Percentiles rank a stretch among this genome's conserved stretches.
phyloP scores from a whole-genome alignment of 495 filamentous ascomycete genomes.

The Podospora conica region DNA sequence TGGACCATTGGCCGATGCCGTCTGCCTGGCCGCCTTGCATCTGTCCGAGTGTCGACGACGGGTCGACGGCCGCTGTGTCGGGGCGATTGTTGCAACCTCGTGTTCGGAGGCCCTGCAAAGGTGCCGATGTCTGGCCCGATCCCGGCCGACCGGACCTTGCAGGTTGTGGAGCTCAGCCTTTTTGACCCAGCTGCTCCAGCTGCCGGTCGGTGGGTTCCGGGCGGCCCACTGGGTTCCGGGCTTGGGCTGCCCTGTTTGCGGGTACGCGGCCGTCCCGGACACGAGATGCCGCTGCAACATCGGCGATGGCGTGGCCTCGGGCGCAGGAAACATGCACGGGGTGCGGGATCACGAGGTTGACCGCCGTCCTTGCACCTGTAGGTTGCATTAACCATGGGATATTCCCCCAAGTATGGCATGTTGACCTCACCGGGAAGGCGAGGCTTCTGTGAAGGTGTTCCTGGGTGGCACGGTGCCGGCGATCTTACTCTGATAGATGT shows the following conservation, averaged over 20 bases:
- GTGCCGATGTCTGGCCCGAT: too few species aligned
- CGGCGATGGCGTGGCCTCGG: background rate
- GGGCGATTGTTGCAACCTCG: background rate
- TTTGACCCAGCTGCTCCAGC: background rate
- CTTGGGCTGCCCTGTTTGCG: too few species aligned
- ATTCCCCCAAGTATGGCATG: background rate
- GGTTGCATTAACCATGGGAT: too few species aligned
- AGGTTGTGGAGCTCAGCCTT: background rate
- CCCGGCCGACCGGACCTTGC: background rate
- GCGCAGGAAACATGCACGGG: background rate
- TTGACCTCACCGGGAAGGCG: too few species aligned
- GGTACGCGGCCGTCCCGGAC: background rate
- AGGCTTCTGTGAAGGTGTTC: too few species aligned
- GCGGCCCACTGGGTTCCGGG: background rate
- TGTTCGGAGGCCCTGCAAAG: background rate
- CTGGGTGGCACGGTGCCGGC: constrained; percentile 1
- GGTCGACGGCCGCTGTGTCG: background rate
- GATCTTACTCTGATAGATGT: constrained; percentile 1
- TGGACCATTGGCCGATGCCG: background rate
- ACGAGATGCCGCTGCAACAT: background rate
- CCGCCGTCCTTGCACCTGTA: too few species aligned
- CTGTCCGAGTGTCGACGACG: too few species aligned
- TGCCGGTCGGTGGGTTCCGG: background rate
- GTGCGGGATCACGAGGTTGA: background rate
- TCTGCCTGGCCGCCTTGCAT: background rate